phyloP scores from a whole-genome alignment of 805 yeast genomes.

The Suhomyces sp. region DNA sequence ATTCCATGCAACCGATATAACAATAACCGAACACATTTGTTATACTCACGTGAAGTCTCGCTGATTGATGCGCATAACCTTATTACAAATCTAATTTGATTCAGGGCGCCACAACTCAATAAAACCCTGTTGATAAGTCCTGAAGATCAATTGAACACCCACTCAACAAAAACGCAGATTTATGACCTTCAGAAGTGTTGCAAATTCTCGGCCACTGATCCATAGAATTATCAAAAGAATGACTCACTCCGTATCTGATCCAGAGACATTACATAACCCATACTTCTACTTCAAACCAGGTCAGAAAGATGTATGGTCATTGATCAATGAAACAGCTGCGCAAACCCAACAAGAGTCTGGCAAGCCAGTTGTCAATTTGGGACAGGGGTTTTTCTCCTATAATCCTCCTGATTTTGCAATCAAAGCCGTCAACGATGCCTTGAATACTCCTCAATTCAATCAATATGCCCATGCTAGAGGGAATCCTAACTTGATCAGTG shows the following conservation, averaged over 20 bases:
- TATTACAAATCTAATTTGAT: no score
- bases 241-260: slow-evolving; percentile 8
- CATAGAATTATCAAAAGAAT: background rate
- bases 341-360: slow-evolving; percentile 67
- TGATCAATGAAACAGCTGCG: slow-evolving; percentile 94
- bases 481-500: slow-evolving; percentile 68
- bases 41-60: no score
- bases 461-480: slow-evolving; percentile 95
- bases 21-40: no score
- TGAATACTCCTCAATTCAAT: slow-evolving; percentile 71
- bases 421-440: slow-evolving; percentile 74
- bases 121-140: no score
- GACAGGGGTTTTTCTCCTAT: slow-evolving; percentile 97
- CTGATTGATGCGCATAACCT: no score
- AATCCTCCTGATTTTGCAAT: slow-evolving; percentile 94
- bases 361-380: slow-evolving; percentile 81
- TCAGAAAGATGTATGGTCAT: slow-evolving; percentile 90
- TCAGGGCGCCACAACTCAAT: no score
- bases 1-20: no score
- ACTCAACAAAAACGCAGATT: no score
- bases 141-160: no score
- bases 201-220: no score
- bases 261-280: slow-evolving; percentile 50
- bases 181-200: no score
- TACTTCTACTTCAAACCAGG: slow-evolving; percentile 60